Base-by-base conservation (phyloP, 2,329 filamentous ascomycete genomes). In the Cytospora chrysosperma region DNA sequence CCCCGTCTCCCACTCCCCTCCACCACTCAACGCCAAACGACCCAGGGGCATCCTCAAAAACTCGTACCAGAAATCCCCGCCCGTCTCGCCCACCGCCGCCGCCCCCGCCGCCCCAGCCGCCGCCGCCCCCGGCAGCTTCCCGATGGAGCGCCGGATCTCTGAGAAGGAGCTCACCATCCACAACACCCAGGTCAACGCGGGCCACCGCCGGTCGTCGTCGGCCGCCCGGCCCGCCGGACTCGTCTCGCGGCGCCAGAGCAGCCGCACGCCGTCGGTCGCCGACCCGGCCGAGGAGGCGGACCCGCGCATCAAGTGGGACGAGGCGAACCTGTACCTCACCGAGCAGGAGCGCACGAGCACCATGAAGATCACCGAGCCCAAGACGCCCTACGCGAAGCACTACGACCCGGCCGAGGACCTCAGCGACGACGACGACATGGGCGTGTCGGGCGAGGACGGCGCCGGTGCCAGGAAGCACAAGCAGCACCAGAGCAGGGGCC, bases 301-400 rank as follows among this genome's bases (percentile, higher is more conserved):
- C 57, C 89, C 91, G 67, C 88, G 93, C 67, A 83, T 99, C 69
- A 97, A 97, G 79, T 99, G 95, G 95, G 95, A 99, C 76, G 95
- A 99, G 80, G 95, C 92, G 53, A 99, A 99, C 74, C 85, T 99
- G 34, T 99, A 97, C 78, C 85, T 99, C 59, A 95, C 95, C 9
- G 95, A 99, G 79, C 94, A 98, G 77, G 92, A 98, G 77, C 93
- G 91, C 77, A 92, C 88, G 65, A 89, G 90, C 67, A 97, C 93
- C 64, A 99, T 99, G 95, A 99, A 98, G 83, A 99, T 99, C 68
- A 91, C 93, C 69, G 95, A 99, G 80, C 95, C 95, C 66, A 99
- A 99, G 83, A 99, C 95, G 9, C 95, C 95, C 5, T 99, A 94
- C 75, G 95, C 92, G 40, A 90, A 89, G 73, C 92, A 93, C 72